These are phyloP conservation scores for Ambrosia artemisiifolia DNA, from an alignment of 129 eudicot genomes.

Conservation along the genomic window DNA sequence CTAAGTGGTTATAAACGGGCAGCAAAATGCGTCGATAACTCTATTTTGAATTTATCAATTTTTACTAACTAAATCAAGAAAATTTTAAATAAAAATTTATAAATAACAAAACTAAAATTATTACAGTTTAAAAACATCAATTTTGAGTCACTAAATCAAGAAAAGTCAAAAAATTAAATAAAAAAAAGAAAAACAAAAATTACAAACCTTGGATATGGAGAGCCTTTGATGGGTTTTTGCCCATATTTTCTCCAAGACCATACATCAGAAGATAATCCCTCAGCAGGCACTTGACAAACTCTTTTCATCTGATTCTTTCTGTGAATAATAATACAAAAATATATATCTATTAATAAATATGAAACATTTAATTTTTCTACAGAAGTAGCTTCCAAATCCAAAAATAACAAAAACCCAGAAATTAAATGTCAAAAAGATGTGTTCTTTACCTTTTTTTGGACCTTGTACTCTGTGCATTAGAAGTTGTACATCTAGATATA, in stretches of 20 bases:
- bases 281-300: conserved; percentile 93
- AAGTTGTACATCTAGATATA: conserved; percentile 38
- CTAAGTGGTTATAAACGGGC: too few species aligned
- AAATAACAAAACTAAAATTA: too few species aligned
- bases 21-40: too few species aligned
- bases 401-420: conserved; percentile 18
- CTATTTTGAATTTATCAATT: too few species aligned
- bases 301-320: conserved; percentile 83
- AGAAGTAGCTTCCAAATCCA: neutral
- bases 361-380: neutral
- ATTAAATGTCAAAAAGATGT: neutral
- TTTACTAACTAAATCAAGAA: too few species aligned
- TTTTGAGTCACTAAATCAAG: neutral
- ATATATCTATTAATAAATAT: neutral
- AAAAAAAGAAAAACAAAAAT: neutral
- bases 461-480: conserved; percentile 48
- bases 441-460: conserved; percentile 67
- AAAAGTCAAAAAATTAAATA: neutral
- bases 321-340: conserved; percentile 10
- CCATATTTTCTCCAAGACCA: conserved; percentile 99
- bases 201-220: conserved; percentile 93
- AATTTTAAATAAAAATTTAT: too few species aligned
- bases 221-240: conserved; percentile 97
- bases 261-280: conserved; percentile 83
- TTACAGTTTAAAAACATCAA: too few species aligned